A percentile compares a stretch with the other conserved stretches of the same genome.
These are phyloP conservation scores for Strigomonas galati DNA, from an alignment of 208 protist genomes.

Conservation along the genomic window DNA sequence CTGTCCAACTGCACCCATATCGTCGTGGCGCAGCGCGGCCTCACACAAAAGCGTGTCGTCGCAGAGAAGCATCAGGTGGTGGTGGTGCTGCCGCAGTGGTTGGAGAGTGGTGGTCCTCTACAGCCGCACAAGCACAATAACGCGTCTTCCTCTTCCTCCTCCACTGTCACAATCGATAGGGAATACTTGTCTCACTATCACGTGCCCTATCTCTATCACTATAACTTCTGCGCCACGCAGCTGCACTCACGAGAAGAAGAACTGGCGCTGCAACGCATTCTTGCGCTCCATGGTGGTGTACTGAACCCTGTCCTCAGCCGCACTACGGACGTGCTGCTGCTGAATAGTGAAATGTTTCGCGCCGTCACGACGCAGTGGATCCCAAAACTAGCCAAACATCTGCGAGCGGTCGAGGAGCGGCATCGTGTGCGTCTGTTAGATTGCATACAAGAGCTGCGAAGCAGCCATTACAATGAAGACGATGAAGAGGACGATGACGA, in stretches of 20 bases:
- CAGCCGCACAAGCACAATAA: no score
- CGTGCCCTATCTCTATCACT: conserved; percentile 58
- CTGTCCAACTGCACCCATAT: conserved; percentile 43
- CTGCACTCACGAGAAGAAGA: conserved; percentile 37
- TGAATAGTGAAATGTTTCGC: conserved; percentile 32
- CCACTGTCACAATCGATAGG: neutral
- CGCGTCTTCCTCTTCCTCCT: no score
- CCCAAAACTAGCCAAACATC: neutral
- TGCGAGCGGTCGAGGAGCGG: neutral
- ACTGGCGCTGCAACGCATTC: conserved; percentile 35
- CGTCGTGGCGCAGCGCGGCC: conserved; percentile 60
- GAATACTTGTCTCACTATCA: neutral
- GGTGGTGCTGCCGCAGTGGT: conserved; percentile 54
- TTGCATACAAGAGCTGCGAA: neutral
- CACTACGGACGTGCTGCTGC: conserved; percentile 55
- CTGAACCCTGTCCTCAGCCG: conserved; percentile 33
- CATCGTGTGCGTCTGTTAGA: neutral
- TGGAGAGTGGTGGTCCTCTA: conserved; percentile 20
- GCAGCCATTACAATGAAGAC: no score
- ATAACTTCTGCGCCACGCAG: conserved; percentile 54
- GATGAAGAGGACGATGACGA: neutral
- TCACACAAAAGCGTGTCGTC: conserved; percentile 67
- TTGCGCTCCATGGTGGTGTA: conserved; percentile 40
- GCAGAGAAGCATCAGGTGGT: conserved; percentile 47
- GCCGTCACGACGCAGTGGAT: conserved; percentile 18